phyloP scores from a whole-genome alignment of 225 moss, liverwort and hornwort species.

The Physcomitrium patens region DNA sequence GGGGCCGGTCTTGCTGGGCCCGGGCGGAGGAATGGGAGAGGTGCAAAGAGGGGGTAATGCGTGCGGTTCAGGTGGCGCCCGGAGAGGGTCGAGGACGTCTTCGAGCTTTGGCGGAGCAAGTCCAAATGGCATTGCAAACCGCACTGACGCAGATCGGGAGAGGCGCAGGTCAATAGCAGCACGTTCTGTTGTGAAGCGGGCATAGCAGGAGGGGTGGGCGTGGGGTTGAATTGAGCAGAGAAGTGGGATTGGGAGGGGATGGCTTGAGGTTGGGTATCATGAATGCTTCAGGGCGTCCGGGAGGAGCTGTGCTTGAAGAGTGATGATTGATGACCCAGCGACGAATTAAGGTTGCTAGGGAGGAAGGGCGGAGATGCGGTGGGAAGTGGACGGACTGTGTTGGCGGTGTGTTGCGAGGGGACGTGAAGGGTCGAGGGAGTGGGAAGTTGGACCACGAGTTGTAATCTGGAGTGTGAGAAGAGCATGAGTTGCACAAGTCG shows the following conservation, averaged over 20 bases:
- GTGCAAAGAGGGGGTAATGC: constrained; percentile 69
- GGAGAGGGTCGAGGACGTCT: constrained; percentile 77
- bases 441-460: not conserved
- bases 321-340: constrained; percentile 10
- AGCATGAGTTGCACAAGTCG: not conserved
- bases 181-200: constrained; percentile 5
- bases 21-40: constrained; percentile 90
- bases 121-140: constrained; percentile 76
- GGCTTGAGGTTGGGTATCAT: not conserved
- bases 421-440: constrained; percentile 7
- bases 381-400: not conserved
- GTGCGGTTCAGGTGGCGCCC: constrained; percentile 63
- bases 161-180: constrained; percentile 40
- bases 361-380: too few species aligned
- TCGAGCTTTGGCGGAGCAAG: constrained; percentile 74
- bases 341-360: constrained; percentile 1
- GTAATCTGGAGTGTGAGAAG: not conserved
- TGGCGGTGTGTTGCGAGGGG: not conserved
- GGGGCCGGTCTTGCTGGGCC: constrained; percentile 90
- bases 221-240: constrained; percentile 2
- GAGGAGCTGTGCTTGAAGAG: not conserved
- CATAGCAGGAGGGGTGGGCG: constrained; percentile 13
- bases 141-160: constrained; percentile 68
- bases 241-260: not conserved
- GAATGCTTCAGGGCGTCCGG: constrained; percentile 1